Percentiles rank a stretch among this genome's conserved stretches.
phyloP scores from a whole-genome alignment of 169 alveolate genomes.

The Plasmodium cynomolgi region DNA sequence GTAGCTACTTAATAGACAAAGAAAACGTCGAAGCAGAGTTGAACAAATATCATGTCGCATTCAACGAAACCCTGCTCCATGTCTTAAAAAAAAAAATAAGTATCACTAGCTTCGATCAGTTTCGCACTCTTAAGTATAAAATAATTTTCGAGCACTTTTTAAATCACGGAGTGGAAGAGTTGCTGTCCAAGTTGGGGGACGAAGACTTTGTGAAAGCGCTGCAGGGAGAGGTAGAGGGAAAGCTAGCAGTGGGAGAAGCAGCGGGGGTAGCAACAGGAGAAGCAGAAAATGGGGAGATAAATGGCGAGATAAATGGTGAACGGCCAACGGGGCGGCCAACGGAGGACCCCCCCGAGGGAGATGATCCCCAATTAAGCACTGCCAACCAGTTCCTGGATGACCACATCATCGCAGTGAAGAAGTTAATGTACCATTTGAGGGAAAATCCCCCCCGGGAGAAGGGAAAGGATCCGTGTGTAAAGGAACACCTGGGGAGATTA shows the following conservation, averaged over 20 bases:
- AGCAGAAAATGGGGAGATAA: not conserved
- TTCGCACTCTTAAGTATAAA: constrained; percentile 25
- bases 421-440: not conserved
- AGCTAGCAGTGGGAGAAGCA: not conserved
- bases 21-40: constrained; percentile 4
- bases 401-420: not conserved
- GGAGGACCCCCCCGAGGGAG: not conserved
- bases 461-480: not conserved
- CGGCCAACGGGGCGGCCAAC: not conserved
- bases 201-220: constrained; percentile 2
- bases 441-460: not conserved
- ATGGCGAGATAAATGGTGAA: not conserved
- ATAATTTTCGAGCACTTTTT: constrained; percentile 4
- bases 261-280: not conserved
- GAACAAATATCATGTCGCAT: not conserved
- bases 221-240: not conserved
- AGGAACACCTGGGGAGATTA: not conserved
- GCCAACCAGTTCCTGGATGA: not conserved
- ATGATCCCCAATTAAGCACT: not conserved
- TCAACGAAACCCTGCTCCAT: constrained; percentile 18
- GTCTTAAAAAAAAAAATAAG: constrained; percentile 14
- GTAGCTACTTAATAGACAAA: not conserved
- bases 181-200: not conserved
- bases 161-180: constrained; percentile 14
- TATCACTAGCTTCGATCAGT: not conserved